Base-by-base conservation (phyloP, 2,329 filamentous ascomycete genomes). In the Coniochaeta prunicola region DNA sequence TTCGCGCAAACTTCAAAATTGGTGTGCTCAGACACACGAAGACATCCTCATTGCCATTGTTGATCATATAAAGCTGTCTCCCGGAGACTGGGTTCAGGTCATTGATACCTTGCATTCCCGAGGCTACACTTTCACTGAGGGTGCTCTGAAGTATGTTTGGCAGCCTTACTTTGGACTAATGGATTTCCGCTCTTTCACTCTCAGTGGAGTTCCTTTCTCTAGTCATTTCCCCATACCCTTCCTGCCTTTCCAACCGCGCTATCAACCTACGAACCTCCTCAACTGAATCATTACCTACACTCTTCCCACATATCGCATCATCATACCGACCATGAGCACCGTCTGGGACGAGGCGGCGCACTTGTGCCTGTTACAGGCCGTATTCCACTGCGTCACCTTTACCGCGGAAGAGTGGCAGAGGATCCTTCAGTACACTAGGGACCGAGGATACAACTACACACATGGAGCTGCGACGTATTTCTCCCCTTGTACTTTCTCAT, bases 1-100 rank as follows among this genome's bases (percentile, higher is more conserved):
- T 34, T 28, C 56, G 24, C 59, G 65, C 26, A 54, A 30, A 33
- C 58, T 61, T 30, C 63, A 66, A 63, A 71, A 67, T 34, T 82
- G 78, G 78, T 73, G 73, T 30, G 65, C 60, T 5, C 67, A 69
- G 9, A 70, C 74, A 19, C 77, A 81, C 53, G 68, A 76, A 59
- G 76, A 77, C 42, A 74, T 81, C 45, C 70, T 82, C 36, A 59
- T 74, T 7, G 72, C 71, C 30, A 59, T 80, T 26, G 65, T 76
- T n/a, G 69, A 72, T 28, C 66, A 72, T 7, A 62, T 75, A 58
- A 72, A 69, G 38, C 70, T 75, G 2, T 66, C 61, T 2, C 40
- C 61, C 0, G 64, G 64, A 0, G 69, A 75, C 12, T 74, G 71
- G 56, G 60, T 61, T 1, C 56, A 38, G 0, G 60, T 74, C 30